phyloP scores from a whole-genome alignment of 106 monocot genomes.

The Acorus calamus region DNA sequence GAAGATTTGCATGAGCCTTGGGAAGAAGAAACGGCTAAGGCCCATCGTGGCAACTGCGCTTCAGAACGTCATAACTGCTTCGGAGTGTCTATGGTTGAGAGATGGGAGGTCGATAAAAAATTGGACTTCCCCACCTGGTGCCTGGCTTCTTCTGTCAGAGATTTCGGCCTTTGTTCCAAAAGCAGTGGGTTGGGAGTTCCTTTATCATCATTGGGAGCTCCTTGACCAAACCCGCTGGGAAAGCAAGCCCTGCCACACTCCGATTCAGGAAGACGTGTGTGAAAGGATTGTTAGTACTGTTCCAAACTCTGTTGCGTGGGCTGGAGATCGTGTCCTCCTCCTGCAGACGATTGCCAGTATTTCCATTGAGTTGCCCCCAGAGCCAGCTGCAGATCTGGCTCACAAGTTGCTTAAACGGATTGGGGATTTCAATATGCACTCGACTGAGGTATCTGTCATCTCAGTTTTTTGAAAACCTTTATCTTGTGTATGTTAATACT shows the following conservation, averaged over 20 bases:
- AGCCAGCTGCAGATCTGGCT: constrained; percentile 85
- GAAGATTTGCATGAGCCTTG: constrained; percentile 82
- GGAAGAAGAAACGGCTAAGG: constrained; percentile 89
- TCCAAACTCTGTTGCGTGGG: constrained; percentile 51
- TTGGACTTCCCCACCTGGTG: constrained; percentile 79
- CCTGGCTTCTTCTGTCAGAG: constrained; percentile 87
- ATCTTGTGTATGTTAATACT: background rate
- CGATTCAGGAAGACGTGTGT: constrained; percentile 9
- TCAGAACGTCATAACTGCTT: constrained; percentile 68
- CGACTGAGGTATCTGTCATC: constrained; percentile 47
- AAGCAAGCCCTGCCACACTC: too few relatives aligned
- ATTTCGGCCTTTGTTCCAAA: constrained; percentile 65
- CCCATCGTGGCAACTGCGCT: constrained; percentile 47
- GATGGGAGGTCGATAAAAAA: constrained; percentile 51
- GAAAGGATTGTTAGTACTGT: constrained; percentile 20
- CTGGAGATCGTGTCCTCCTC: constrained; percentile 69
- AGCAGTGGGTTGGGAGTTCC: constrained; percentile 81
- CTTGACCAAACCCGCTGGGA: constrained; percentile 38
- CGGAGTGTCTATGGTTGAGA: constrained; percentile 57
- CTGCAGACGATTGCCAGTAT: constrained; percentile 84
- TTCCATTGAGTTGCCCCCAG: constrained; percentile 58
- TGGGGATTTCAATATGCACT: constrained; percentile 79
- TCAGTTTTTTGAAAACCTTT: background rate
- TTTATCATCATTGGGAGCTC: constrained; percentile 89
- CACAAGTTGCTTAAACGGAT: constrained; percentile 58